Base-by-base conservation (phyloP, 768 basidiomycete species). In the Trametes punicea region DNA sequence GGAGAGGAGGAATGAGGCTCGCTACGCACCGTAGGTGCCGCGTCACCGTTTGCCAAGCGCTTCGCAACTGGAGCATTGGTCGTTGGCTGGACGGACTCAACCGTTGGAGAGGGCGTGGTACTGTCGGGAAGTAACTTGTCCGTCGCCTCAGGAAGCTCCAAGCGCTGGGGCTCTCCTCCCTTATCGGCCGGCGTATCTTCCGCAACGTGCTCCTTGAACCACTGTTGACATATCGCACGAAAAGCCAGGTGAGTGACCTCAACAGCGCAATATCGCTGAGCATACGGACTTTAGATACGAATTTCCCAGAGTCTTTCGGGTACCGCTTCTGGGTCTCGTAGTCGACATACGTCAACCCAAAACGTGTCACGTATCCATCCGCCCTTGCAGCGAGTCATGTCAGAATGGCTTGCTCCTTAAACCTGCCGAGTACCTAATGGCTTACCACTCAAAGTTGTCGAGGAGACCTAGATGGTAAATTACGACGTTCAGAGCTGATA, bases 271-370 rank as follows among this genome's bases (percentile, higher is more conserved):
- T 16, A 33, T 6, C 2, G 3, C 2, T 18, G 2, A 10, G 42
- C 6, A 25, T 15, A 23, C 72, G 41, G 52, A 81, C 83, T 74
- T 84, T 74, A 41, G 78, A 64, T 13, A 86, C 65, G 70, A 83
- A 83, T 56, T 75, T 75, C 27, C 78, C 81, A 13, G 81, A 85
- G 15, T 78, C 80, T 64, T 88, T 87, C 15, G 84, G 84, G 64
- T 77, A 79, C 18, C 85, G 75, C 70, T 82, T 75, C 69, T 84
- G 86, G 4, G 85, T 87, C 52, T 78, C 71, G 68, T 84, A 87
- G 71, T 88, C 82, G 48, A 88, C 84, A 62, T 87, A 85, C 21
- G 83, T 87, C 52, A 85, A 76, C 52, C 85, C 85, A 63, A 88
- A 88, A 5, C 86, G 81, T 6, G 84, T 85, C 31, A 66, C 67